Evolutionary conservation across 768 basidiomycete genomes (phyloP), one percentile per base, ranked within the genome.

Genomic region (Boletus rubropictus): DNA sequence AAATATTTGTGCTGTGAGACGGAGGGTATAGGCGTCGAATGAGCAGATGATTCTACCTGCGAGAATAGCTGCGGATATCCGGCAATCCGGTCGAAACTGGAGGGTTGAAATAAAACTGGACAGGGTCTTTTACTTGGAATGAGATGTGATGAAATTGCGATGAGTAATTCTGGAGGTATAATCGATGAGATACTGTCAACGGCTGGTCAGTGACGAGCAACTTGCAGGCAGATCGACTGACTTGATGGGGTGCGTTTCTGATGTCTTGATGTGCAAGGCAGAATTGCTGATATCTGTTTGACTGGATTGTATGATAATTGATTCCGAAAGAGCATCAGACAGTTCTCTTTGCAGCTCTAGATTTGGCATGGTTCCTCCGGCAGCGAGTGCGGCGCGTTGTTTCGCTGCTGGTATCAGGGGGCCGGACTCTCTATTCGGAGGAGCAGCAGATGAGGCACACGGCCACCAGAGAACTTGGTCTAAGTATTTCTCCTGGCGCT

Each of bases 241-340:
- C 87, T 90, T 89, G 61, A 94, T 86, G 7, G 90, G 89, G 65
- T 91, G 89, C 0, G 84, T 78, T 20, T 77, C 72, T 3, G 87
- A 89, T 1, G 88, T 91, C 59, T 88, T 91, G 48, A 83, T 48
- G 49, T 42, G 55, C 17, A 38, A 33, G 24, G 25, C 24, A 17
- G 31, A 12, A 15, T 27, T 33, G 11, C 7, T n/a, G 36, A 27
- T 43, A 33, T 48, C 32, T 17, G 20, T 36, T 4, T 27, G 57
- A 32, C 44, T 24, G 20, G 33, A 17, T 7, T 33, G 52, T 25
- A 33, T 18, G 43, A 50, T 14, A 45, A 55, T 72, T 64, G 68
- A 56, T n/a, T 79, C 73, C 7, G 73, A 67, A 32, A 85, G 78
- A 0, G 82, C 82, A 7, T 72, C 72, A 47, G 70, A 69, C 4